Evolutionary conservation across 176 grass and related monocot species (phyloP).

Genomic region (Secale cereale): DNA sequence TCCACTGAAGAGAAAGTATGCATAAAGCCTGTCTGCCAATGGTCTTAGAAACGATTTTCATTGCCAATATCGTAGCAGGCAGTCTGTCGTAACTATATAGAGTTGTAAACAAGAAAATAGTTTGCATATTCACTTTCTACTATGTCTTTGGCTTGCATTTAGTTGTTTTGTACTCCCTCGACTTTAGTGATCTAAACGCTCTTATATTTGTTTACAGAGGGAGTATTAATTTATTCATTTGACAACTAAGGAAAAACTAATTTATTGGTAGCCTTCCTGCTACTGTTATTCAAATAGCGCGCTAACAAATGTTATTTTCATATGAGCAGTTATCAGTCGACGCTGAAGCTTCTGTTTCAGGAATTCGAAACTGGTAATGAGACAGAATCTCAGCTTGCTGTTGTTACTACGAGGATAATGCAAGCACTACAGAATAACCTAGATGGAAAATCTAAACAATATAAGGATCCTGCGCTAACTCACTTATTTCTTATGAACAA

Average conservation of each 20-base stretch:
- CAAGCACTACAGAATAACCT: constrained; percentile 96
- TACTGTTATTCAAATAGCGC: not conserved
- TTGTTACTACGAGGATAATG: constrained; percentile 95
- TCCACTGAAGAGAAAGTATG: not conserved
- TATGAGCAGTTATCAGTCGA: constrained; percentile 78
- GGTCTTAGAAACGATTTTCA: constrained; percentile 11
- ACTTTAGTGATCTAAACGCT: too few species aligned
- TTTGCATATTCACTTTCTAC: constrained; percentile 8
- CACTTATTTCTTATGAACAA: constrained; percentile 97
- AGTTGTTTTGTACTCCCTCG: not conserved
- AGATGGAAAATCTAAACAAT: constrained; percentile 93
- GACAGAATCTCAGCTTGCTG: constrained; percentile 82
- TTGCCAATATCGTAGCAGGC: not conserved
- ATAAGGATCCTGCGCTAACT: constrained; percentile 84
- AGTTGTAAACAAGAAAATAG: not conserved
- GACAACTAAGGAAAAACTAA: not conserved
- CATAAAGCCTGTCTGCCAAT: not conserved
- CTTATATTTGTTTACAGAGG: too few species aligned
- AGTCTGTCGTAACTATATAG: not conserved
- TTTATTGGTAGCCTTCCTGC: not conserved
- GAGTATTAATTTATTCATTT: constrained; percentile 16
- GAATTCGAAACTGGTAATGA: constrained; percentile 66
- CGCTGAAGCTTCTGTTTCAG: constrained; percentile 87
- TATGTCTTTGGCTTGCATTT: constrained; percentile 16
- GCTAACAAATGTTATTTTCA: constrained; percentile 24